Evolutionary conservation across 2,329 filamentous ascomycete species (phyloP), one percentile per base, ranked within the genome.

Genomic region (Aspergillus aculeatus): DNA sequence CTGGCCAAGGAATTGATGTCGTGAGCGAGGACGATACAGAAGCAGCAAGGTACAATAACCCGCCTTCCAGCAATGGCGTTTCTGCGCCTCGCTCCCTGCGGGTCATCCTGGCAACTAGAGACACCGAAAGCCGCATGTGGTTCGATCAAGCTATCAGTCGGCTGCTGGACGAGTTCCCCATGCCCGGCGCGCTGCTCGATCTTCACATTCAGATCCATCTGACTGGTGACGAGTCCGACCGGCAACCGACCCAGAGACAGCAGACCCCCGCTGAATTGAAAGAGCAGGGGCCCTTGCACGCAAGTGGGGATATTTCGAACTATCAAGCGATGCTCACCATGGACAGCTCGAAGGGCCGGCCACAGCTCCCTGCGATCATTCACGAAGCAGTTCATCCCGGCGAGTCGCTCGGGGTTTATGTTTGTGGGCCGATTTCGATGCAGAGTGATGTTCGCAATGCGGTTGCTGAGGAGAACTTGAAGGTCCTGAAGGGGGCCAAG

Each of bases 391-490:
- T 49, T 47, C 7, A 56, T 12, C 48, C 55, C 2, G 62, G 73
- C n/a, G 57, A 64, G 29, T 49, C 48, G 0, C 9, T 66, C 53
- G 24, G 65, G 72, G 23, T 81, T 14, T 76, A 74, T 54, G 74
- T 77, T 19, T 81, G 79, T 60, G 80, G 80, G 0, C 80, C 79
- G 0, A 44, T 66, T 44, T 77, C 73, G 4, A 80, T 82, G 79
- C 72, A 80, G 60, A 69, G 78, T 54, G 80, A 82, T 71, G 75
- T 80, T 11, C 70, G 78, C 1, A 77, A 81, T 65, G 78, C 78
- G 5, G 78, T 79, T 24, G 79, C 80, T 3, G 50, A 35, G 11
- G 32, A 35, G 32, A 35, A 35, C 32, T 11, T 35, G 32, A 35
- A 35, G 14, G 10, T 35, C 32, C 12, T 35, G 32, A 35, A 14